Evolutionary conservation across 1,139 yeast genomes (phyloP).

Genomic region (Zygosaccharomyces sapae): DNA sequence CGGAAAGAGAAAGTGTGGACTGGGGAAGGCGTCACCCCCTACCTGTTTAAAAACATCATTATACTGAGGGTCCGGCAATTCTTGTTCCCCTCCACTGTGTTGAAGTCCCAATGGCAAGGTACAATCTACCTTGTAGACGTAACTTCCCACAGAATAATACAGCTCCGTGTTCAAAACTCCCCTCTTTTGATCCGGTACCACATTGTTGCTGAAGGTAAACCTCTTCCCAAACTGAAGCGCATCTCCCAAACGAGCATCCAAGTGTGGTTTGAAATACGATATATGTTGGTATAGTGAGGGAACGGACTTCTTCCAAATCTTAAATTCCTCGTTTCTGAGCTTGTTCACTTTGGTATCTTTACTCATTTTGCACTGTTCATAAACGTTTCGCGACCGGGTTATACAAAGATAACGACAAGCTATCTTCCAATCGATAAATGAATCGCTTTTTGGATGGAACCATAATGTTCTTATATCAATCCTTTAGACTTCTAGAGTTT

Average conservation of each 20-base stretch:
- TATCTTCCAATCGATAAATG: not conserved
- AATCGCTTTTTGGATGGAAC: too few relatives aligned
- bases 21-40: slow-evolving; percentile 17
- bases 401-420: too few relatives aligned
- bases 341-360: slow-evolving; percentile 34
- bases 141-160: slow-evolving; percentile 33
- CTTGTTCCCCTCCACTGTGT: slow-evolving; percentile 11
- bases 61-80: slow-evolving; percentile 24
- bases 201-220: slow-evolving; percentile 28
- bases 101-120: slow-evolving; percentile 30
- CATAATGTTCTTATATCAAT: too few relatives aligned
- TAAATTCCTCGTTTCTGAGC: slow-evolving; percentile 60
- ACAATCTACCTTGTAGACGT: slow-evolving; percentile 32
- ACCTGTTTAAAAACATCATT: slow-evolving; percentile 26
- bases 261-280: slow-evolving; percentile 70
- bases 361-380: slow-evolving; percentile 9
- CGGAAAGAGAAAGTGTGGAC: slow-evolving; percentile 31
- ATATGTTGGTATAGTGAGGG: slow-evolving; percentile 62
- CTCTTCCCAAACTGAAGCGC: slow-evolving; percentile 22
- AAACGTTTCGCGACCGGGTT: too few relatives aligned
- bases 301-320: slow-evolving; percentile 94
- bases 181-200: slow-evolving; percentile 27
- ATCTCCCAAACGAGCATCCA: slow-evolving; percentile 22
- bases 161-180: slow-evolving; percentile 28
- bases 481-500: not conserved